A percentile compares a stretch with the other conserved stretches of the same genome.
These are phyloP conservation scores for Aspergillus udagawae DNA, from an alignment of 2,329 filamentous ascomycete genomes.

Conservation along the genomic window DNA sequence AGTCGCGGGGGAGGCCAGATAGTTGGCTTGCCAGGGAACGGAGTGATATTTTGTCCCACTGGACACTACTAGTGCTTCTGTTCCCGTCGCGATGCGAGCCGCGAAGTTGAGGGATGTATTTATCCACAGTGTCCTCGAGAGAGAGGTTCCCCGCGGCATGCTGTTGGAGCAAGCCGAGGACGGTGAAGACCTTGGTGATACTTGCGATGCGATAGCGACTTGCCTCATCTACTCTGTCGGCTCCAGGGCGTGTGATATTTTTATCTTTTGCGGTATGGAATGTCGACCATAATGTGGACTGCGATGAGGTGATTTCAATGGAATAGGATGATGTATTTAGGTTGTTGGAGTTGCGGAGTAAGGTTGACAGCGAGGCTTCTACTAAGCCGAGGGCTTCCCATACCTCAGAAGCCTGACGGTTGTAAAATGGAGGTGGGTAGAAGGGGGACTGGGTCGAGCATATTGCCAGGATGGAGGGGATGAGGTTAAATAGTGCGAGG, in stretches of 20 bases:
- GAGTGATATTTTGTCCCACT: conserved; percentile 25
- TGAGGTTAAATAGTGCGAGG: not conserved
- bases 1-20: conserved; percentile 24
- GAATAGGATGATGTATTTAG: not conserved
- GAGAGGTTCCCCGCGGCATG: conserved; percentile 21
- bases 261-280: not conserved
- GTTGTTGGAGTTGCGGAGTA: not conserved
- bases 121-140: conserved; percentile 22
- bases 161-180: conserved; percentile 22
- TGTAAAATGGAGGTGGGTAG: not conserved
- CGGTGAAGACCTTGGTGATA: conserved; percentile 26
- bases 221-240: not conserved
- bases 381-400: not conserved
- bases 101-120: conserved; percentile 15
- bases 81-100: not conserved
- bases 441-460: not conserved
- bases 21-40: conserved; percentile 22
- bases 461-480: not conserved
- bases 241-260: not conserved
- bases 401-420: not conserved
- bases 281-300: not conserved
- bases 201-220: conserved; percentile 22
- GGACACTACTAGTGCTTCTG: conserved; percentile 7
- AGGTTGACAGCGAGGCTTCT: not conserved
- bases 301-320: not conserved